Base-by-base conservation (phyloP, 2,329 filamentous ascomycete species). In the Phyllosticta citrichinensis region DNA sequence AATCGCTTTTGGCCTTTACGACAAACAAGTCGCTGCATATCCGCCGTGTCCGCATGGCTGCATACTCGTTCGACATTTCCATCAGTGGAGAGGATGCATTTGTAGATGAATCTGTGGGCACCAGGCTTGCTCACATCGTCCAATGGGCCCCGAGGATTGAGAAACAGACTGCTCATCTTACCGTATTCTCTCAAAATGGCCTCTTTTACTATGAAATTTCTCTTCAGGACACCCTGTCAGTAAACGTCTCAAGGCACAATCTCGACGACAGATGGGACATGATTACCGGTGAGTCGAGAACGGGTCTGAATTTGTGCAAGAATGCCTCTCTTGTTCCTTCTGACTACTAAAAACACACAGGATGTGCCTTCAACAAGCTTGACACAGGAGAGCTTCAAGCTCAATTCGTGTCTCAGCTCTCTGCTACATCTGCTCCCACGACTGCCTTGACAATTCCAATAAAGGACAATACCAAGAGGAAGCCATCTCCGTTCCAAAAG, bases 201-300 rank as follows among this genome's bases (percentile, higher is more conserved):
- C 63, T 74, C 4, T 63, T 69, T 5, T 67, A 66, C 35, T 60
- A 72, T 20, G 68, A 61, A 11, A 62, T 73, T 33, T 69, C 66
- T 2, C 55, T 63, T 6, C 56, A 56, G 3, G 65, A 73, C 62
- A 69, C 65, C 10, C 67, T 65, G 1, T 65, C 69, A 2, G 55
- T 69, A 1, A 59, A 64, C 2, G 59, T 62, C 17, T 56, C 56
- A 22, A 65, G 61, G 3, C 73, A 74, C 58, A 65, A 74, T 57
- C 69, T 77, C 2, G 73, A 77, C 56, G 70, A 66, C n/a, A 69
- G 73, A n/a, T 77, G 75, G 74, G 75, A 79, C 60, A 62, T 68
- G 10, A 63, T 76, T 3, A 71, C 75, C 12, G 74, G 73, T 68
- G 63, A 62, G 56, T 62, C 6, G 40, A 22, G 17, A 14, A 12